phyloP scores from a whole-genome alignment of 108 stramenopile species.

The Licmophora abbreviata region DNA sequence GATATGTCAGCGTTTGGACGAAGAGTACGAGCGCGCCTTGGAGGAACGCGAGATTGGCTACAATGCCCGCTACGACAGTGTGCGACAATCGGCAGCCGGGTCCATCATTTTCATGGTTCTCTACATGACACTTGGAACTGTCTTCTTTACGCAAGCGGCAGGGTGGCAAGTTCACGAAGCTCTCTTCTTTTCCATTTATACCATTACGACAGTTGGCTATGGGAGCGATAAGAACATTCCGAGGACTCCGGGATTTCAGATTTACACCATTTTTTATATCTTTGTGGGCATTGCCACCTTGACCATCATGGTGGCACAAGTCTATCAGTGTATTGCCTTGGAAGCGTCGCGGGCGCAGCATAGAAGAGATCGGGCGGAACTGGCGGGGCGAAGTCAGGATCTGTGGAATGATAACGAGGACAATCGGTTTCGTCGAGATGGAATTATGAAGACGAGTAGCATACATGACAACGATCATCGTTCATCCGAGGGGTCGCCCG shows the following conservation, averaged over 20 bases:
- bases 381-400: constrained; percentile 12
- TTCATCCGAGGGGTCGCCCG: constrained; percentile 7
- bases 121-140: constrained; percentile 54
- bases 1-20: constrained; percentile 51
- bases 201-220: constrained; percentile 83
- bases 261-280: constrained; percentile 66
- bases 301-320: constrained; percentile 79
- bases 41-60: constrained; percentile 76
- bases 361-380: constrained; percentile 26
- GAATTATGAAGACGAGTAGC: neutral
- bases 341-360: constrained; percentile 69
- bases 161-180: constrained; percentile 63
- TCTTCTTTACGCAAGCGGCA: constrained; percentile 42
- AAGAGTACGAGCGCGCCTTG: constrained; percentile 73
- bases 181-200: constrained; percentile 74
- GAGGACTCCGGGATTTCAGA: constrained; percentile 56
- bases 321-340: constrained; percentile 72
- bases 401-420: neutral
- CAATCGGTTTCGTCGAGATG: neutral
- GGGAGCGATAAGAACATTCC: constrained; percentile 59
- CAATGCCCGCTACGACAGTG: constrained; percentile 59
- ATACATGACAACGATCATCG: constrained; percentile 4
- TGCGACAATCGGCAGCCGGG: constrained; percentile 54
- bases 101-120: constrained; percentile 44
- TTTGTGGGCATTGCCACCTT: constrained; percentile 68